Evolutionary conservation across 108 stramenopile genomes (phyloP).

Genomic region (Aurantiochytrium sp.): DNA sequence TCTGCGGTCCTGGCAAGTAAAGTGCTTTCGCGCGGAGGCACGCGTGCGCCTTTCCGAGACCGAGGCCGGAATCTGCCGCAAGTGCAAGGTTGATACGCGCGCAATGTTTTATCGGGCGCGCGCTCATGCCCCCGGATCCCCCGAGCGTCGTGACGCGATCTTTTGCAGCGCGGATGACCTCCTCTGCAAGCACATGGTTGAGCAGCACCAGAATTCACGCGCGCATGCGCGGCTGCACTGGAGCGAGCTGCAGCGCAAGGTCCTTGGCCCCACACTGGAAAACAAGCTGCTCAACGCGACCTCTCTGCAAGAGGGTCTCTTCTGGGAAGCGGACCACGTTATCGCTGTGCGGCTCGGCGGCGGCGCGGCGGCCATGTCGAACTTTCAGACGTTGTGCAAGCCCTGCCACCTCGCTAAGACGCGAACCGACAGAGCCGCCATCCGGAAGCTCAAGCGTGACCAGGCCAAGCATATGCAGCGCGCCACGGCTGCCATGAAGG

Average conservation of each 20-base stretch:
- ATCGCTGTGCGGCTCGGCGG: constrained; percentile 7
- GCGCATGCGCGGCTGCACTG: not conserved
- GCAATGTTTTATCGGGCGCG: not conserved
- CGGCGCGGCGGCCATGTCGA: not conserved
- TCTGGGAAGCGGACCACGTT: constrained; percentile 5
- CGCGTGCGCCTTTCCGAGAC: not conserved
- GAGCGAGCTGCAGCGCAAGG: not conserved
- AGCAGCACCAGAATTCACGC: not conserved
- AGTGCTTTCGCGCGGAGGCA: not conserved
- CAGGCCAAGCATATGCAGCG: not conserved
- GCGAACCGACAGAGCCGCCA: not conserved
- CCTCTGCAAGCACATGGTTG: not conserved
- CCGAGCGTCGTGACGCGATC: not conserved
- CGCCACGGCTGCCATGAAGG: not conserved
- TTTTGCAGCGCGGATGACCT: not conserved
- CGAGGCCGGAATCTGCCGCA: constrained; percentile 2
- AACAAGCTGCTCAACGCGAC: not conserved
- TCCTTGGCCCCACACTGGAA: not conserved
- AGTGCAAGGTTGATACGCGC: not conserved
- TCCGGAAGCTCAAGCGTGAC: not conserved
- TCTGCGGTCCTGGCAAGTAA: not conserved
- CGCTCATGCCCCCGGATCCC: not conserved
- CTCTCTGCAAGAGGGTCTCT: not conserved
- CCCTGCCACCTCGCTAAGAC: constrained; percentile 15
- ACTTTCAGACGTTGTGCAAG: constrained; percentile 14